These are phyloP conservation scores for Cercophora samala DNA, from an alignment of 495 filamentous ascomycete species.

Conservation along the genomic window DNA sequence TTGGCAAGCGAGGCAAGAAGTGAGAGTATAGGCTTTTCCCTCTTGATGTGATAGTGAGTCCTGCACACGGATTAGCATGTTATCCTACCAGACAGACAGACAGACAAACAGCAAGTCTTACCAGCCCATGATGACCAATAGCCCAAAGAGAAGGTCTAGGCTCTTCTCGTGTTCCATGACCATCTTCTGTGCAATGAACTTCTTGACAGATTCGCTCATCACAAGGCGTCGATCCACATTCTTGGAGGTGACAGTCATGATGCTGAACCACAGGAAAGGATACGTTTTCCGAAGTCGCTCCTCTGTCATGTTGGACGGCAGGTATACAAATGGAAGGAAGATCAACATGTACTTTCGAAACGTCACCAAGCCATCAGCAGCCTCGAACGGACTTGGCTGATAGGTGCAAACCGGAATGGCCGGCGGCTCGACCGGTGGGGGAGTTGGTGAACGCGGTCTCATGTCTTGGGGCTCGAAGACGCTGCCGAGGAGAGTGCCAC, in stretches of 20 bases:
- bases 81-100: background rate
- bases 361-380: constrained; percentile 29
- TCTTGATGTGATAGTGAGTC: constrained; percentile 20
- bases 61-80: constrained; percentile 5
- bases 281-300: constrained; percentile 43
- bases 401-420: constrained; percentile 20
- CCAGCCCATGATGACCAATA: constrained; percentile 50
- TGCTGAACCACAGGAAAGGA: constrained; percentile 55
- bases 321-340: constrained; percentile 36
- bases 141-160: constrained; percentile 55
- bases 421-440: background rate
- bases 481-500: constrained; percentile 5
- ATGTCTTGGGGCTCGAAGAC: constrained; percentile 11
- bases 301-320: constrained; percentile 45
- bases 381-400: constrained; percentile 28
- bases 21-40: constrained; percentile 39
- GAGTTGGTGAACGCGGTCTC: background rate
- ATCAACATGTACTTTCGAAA: constrained; percentile 36
- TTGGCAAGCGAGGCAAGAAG: constrained; percentile 50
- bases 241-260: constrained; percentile 44
- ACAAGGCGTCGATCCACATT: constrained; percentile 18
- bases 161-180: constrained; percentile 48
- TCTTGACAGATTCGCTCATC: constrained; percentile 38
- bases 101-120: constrained; percentile 17
- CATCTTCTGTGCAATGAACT: constrained; percentile 45